Base-by-base conservation (phyloP, 2,329 filamentous ascomycete genomes). In the Fusarium mangiferae region DNA sequence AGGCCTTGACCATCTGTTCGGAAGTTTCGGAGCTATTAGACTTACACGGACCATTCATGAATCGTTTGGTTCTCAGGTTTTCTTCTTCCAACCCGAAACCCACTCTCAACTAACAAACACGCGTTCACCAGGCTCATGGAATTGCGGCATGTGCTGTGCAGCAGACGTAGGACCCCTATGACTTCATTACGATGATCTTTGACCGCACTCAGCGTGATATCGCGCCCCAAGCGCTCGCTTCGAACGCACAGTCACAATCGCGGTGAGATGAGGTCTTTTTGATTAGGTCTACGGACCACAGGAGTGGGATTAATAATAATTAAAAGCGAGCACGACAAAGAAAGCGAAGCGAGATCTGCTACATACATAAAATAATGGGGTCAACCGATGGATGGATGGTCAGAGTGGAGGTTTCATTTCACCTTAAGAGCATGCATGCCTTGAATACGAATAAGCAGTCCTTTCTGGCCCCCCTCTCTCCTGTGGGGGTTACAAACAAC, bases 141-240 rank as follows among this genome's bases (percentile, higher is more conserved):
- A 65, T 60, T 57, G 61, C 54, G 45, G 30, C 39, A 76, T 72
- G 48, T 45, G 30, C 36, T 41, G 28, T 56, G 67, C 65, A 57
- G 38, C 38, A 44, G 67, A 66, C 49, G 33, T 38, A 77, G 64
- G 78, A 79, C 76, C 78, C 78, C 66, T 79, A 79, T 79, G 78
- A 79, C 76, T 77, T 79, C 78, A 79, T 79, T 11, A 54, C n/a
- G 54, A 48, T 62, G 49, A 54, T 62, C 62, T 70, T 65, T 57
- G 63, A 58, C 66, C 45, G 38, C 39, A 51, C 68, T 62, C 48
- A 71, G 62, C 45, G 62, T 63, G 65, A 49, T 58, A 44, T 56
- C 61, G 68, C 30, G 58, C 42, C 57, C 66, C 61, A 30, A 73
- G 70, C 61, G 66, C 70, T 75, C 70, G 73, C 73, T 77, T 74